phyloP scores from a whole-genome alignment of 2,329 filamentous ascomycete genomes.

The Metarhizium album region DNA sequence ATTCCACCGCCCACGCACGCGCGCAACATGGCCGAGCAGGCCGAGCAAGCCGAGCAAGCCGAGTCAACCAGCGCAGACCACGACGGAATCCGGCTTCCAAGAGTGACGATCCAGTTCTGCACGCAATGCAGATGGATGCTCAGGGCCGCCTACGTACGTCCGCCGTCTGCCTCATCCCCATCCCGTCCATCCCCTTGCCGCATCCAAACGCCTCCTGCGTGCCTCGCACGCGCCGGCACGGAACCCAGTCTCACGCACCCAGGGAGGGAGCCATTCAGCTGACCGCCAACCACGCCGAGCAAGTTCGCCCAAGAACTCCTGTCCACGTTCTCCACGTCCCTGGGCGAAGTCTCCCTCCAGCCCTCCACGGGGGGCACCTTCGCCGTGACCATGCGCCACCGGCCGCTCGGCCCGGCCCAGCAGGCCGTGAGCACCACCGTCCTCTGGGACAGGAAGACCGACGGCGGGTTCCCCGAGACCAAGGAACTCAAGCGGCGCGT shows the following conservation, averaged over 20 bases:
- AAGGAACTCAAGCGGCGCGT: constrained; percentile 83
- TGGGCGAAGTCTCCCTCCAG: constrained; percentile 81
- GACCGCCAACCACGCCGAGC: too few relatives aligned
- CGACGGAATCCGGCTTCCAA: constrained; percentile 33
- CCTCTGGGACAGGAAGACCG: constrained; percentile 78
- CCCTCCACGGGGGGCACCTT: constrained; percentile 81
- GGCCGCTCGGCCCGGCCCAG: not conserved
- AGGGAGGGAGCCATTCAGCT: too few relatives aligned
- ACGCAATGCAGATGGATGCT: constrained; percentile 93
- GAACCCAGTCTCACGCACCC: too few relatives aligned
- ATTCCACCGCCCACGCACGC: not conserved
- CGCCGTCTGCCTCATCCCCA: too few relatives aligned
- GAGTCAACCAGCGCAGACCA: not conserved
- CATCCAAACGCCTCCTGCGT: too few relatives aligned
- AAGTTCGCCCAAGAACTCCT: constrained; percentile 92
- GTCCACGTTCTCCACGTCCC: constrained; percentile 73
- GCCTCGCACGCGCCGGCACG: not conserved
- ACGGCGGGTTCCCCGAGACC: constrained; percentile 88
- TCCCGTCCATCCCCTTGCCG: too few relatives aligned
- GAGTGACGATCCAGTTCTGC: constrained; percentile 83
- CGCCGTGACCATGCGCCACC: constrained; percentile 50
- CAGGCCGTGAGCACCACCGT: constrained; percentile 37
- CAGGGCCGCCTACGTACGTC: constrained; percentile 68
- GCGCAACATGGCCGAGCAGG: too few relatives aligned
- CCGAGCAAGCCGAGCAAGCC: too few relatives aligned